phyloP scores from a whole-genome alignment of 2,329 filamentous ascomycete species.

The Xylariaceae sp. region DNA sequence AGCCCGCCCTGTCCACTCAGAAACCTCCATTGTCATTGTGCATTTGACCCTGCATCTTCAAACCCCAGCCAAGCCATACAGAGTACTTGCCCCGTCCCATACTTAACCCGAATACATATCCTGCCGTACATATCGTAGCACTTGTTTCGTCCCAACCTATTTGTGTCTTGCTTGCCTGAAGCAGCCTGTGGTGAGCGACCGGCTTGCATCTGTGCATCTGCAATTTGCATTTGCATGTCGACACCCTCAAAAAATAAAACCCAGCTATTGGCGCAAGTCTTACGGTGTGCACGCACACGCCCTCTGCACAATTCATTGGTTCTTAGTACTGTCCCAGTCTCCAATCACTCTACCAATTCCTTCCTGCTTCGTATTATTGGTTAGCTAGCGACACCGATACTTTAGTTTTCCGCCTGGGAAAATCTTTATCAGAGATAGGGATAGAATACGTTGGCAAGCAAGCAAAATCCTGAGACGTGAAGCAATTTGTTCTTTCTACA shows the following conservation, averaged over 20 bases:
- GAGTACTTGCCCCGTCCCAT: not conserved
- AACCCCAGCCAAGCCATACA: not conserved
- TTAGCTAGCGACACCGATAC: not conserved
- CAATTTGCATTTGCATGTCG: not conserved
- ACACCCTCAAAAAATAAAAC: not conserved
- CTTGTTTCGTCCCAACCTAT: constrained; percentile 4
- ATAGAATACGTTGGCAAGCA: not conserved
- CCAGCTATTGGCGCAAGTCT: not conserved
- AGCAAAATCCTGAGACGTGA: not conserved
- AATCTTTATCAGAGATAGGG: not conserved
- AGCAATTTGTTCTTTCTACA: not conserved
- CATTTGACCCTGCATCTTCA: constrained; percentile 16
- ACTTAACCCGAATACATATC: not conserved
- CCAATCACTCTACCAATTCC: not conserved
- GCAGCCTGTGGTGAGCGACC: not conserved
- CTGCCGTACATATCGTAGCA: not conserved
- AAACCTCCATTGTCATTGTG: constrained; percentile 10
- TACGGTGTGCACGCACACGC: not conserved
- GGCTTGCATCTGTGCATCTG: no score
- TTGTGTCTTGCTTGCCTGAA: not conserved
- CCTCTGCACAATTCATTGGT: not conserved
- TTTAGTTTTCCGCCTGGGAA: not conserved
- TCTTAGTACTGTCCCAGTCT: not conserved
- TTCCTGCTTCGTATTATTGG: not conserved
- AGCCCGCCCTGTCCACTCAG: constrained; percentile 11